phyloP scores from a whole-genome alignment of 768 basidiomycete species.

The Inosperma sp. region DNA sequence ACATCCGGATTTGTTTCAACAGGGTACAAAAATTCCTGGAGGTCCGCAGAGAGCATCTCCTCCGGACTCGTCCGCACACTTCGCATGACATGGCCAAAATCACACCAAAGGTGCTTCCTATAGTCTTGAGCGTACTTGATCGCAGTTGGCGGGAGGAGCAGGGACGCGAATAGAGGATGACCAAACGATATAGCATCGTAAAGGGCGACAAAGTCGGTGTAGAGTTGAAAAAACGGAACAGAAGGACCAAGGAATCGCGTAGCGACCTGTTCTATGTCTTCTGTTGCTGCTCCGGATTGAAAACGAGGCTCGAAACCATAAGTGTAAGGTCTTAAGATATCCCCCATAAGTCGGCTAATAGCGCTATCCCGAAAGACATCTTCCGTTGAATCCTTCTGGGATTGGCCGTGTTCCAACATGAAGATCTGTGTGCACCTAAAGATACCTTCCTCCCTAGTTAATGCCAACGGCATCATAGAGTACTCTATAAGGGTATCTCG shows the following conservation, averaged over 20 bases:
- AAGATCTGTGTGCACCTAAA: slow-evolving; percentile 90
- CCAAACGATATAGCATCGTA: slow-evolving; percentile 90
- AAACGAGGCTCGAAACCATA: slow-evolving; percentile 21
- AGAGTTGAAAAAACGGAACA: slow-evolving; percentile 90
- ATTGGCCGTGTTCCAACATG: slow-evolving; percentile 89
- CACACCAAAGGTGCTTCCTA: slow-evolving; percentile 78
- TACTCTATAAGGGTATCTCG: slow-evolving; percentile 43
- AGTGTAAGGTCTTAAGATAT: slow-evolving; percentile 54
- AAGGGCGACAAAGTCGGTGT: slow-evolving; percentile 85
- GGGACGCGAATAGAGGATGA: slow-evolving; percentile 65
- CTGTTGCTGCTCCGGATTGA: slow-evolving; percentile 16
- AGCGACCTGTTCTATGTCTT: slow-evolving; percentile 50
- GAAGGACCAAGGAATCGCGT: slow-evolving; percentile 53
- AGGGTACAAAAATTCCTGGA: slow-evolving; percentile 68
- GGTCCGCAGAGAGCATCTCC: slow-evolving; percentile 47
- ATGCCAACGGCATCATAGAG: slow-evolving; percentile 37
- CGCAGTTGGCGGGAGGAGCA: slow-evolving; percentile 73
- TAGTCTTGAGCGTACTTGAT: slow-evolving; percentile 80
- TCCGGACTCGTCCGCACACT: slow-evolving; percentile 51
- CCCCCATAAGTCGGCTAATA: slow-evolving; percentile 56
- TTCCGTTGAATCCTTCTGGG: slow-evolving; percentile 41
- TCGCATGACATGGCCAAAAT: slow-evolving; percentile 62
- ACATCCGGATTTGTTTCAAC: slow-evolving; percentile 59
- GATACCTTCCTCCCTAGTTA: slow-evolving; percentile 53
- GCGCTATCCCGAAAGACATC: slow-evolving; percentile 79